A percentile compares a stretch with the other conserved stretches of the same genome.
Conservation (phyloP, 257 asterid genomes). For the Solanum chilense region DNA sequence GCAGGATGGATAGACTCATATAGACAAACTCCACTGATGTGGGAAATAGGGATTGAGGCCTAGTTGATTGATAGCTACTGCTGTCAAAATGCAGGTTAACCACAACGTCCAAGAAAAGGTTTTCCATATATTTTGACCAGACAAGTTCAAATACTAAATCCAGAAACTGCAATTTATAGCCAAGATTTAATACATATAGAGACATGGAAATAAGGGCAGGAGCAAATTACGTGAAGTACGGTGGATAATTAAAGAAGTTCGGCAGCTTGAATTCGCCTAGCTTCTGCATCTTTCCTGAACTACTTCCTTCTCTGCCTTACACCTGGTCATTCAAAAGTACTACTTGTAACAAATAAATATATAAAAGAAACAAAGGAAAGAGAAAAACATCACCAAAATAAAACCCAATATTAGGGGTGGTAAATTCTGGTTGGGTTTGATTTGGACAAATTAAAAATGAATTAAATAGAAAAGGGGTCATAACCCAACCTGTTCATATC, state of each 20-base stretch:
- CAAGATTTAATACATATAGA: not conserved
- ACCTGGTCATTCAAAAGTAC: not conserved
- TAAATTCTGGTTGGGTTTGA: not conserved
- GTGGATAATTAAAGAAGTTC: conserved; percentile 60
- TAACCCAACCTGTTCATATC: not conserved
- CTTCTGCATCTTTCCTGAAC: conserved; percentile 34
- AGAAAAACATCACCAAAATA: not conserved
- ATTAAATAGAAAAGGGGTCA: not conserved
- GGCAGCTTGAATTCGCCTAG: conserved; percentile 68
- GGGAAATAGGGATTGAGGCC: not conserved
- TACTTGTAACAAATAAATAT: not conserved
- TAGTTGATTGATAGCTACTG: not conserved
- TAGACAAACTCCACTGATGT: not conserved
- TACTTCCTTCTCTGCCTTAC: not conserved
- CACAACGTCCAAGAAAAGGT: not conserved
- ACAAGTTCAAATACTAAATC: not conserved
- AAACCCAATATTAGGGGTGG: not conserved
- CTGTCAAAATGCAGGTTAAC: not conserved
- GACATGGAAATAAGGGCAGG: not conserved
- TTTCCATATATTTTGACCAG: not conserved
- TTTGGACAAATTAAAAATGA: not conserved
- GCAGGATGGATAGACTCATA: not conserved
- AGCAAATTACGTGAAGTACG: conserved; percentile 55
- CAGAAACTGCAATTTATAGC: not conserved
- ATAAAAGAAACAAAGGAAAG: not conserved